Evolutionary conservation across 2,329 filamentous ascomycete species (phyloP), one percentile per base, ranked within the genome.

Genomic region (Ceratocystis cubensis): DNA sequence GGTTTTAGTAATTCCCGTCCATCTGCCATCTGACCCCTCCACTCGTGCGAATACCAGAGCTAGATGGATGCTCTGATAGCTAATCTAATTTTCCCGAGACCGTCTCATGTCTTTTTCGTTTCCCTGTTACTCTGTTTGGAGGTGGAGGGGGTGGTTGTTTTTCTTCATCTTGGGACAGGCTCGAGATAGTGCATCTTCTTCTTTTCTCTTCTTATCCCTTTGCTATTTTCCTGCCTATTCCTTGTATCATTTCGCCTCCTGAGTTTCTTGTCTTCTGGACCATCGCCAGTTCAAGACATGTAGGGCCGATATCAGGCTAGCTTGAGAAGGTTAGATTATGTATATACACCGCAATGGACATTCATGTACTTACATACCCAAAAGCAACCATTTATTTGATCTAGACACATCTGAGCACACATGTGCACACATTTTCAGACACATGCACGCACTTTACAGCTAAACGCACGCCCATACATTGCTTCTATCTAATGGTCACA

Each of bases 281-380:
- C 4, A n/a, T 8, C 5, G 6, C 17, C 7, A 37, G 56, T 7
- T 59, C 30, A 37, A n/a, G n/a, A 17, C 17, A 59, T 59, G n/a
- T 37, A n/a, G n/a, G 33, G 56, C 17, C 15, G 28, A 37, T 59
- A 37, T 10, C 56, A 59, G 56, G 28, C 56, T 59, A n/a, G 28
- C 28, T 59, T 15, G 56, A 59, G 15, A 30, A 37, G 17, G 56
- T 33, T 59, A 37, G 5, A 59, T 59, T 37, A 20, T 59, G 56
- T 59, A 59, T 37, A 59, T 59, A 59, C 56, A 37, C 56, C 56
- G 56, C 56, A 59, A 59, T 37, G 25, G 56, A 59, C 56, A 59
- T 59, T n/a, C 56, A 33, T 59, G 30, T 59, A 59, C 56, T 33
- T 59, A 20, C 56, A 37, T 59, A 59, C 53, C 28, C 8, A 59